A percentile compares a stretch with the other conserved stretches of the same genome.
Evolutionary conservation across 164 flowering plant genomes (phyloP).

Genomic region (Sedum album): DNA sequence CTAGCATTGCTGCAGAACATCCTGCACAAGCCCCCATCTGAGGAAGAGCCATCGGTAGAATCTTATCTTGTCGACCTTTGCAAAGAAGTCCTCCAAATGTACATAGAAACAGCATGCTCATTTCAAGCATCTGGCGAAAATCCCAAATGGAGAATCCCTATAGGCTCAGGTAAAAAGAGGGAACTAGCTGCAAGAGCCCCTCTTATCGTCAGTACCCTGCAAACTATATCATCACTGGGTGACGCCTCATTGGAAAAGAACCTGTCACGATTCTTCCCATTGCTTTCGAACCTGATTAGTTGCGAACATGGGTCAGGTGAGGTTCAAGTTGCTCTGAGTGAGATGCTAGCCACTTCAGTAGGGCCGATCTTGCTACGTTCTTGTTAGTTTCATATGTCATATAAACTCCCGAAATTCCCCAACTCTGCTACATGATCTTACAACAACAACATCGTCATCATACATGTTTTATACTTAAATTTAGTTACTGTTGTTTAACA

Average conservation of each 20-base stretch:
- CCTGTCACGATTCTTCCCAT: conserved; percentile 59
- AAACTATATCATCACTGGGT: conserved; percentile 59
- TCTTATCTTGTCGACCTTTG: conserved; percentile 63
- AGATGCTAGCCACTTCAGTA: conserved; percentile 64
- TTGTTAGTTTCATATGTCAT: conserved; percentile 32
- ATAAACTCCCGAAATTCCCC: neutral
- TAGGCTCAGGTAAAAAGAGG: conserved; percentile 76
- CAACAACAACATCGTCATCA: neutral
- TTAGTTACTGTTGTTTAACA: neutral
- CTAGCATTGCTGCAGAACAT: conserved; percentile 72
- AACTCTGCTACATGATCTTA: neutral
- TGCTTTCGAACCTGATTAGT: conserved; percentile 68
- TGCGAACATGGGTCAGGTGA: conserved; percentile 97
- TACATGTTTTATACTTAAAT: neutral
- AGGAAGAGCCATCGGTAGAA: conserved; percentile 60
- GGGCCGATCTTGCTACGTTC: conserved; percentile 83
- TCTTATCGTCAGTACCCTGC: conserved; percentile 69
- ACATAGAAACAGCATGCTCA: conserved; percentile 42
- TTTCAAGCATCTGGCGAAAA: conserved; percentile 25
- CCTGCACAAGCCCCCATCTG: conserved; percentile 39
- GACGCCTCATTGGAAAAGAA: conserved; percentile 57
- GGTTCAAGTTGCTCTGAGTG: conserved; percentile 79
- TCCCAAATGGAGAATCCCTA: conserved; percentile 57
- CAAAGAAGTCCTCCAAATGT: conserved; percentile 66
- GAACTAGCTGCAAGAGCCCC: conserved; percentile 94